These are phyloP conservation scores for Penicillium arizonense DNA, from an alignment of 495 filamentous ascomycete species.

Conservation along the genomic window DNA sequence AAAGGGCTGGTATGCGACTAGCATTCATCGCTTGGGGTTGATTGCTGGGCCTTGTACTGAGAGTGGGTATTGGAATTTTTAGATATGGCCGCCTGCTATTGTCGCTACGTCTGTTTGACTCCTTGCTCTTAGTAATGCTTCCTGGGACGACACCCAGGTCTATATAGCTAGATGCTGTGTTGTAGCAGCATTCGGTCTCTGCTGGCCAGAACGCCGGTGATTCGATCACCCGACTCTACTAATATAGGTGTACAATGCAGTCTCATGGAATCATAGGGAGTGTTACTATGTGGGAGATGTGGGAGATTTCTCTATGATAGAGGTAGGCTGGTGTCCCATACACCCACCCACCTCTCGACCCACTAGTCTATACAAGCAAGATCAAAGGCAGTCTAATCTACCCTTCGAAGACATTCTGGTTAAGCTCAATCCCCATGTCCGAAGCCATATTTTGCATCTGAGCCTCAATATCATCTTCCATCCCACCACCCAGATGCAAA, in stretches of 20 bases:
- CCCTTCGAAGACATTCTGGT: slow-evolving; percentile 86
- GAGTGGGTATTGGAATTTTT: not conserved
- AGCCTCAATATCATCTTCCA: slow-evolving; percentile 92
- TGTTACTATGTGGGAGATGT: not conserved
- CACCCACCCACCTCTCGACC: not conserved
- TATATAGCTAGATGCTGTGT: too few relatives aligned
- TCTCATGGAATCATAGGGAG: not conserved
- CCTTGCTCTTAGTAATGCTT: too few relatives aligned
- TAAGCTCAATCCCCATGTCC: slow-evolving; percentile 87
- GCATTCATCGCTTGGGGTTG: not conserved
- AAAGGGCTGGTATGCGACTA: not conserved
- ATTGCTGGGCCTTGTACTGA: not conserved
- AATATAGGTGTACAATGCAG: too few relatives aligned
- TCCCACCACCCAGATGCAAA: slow-evolving; percentile 71
- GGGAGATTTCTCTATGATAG: not conserved
- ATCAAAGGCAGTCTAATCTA: slow-evolving; percentile 26
- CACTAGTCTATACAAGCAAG: not conserved
- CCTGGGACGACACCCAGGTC: too few relatives aligned
- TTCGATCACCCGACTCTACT: too few relatives aligned
- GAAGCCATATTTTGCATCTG: slow-evolving; percentile 83
- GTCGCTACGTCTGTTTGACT: not conserved
- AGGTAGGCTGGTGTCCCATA: not conserved
- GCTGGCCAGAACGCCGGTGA: too few relatives aligned
- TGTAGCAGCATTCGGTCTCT: too few relatives aligned
- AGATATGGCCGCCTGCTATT: not conserved